A percentile compares a stretch with the other conserved stretches of the same genome.
These are phyloP conservation scores for Lentithecium fluviatile DNA, from an alignment of 495 filamentous ascomycete genomes.

Conservation along the genomic window DNA sequence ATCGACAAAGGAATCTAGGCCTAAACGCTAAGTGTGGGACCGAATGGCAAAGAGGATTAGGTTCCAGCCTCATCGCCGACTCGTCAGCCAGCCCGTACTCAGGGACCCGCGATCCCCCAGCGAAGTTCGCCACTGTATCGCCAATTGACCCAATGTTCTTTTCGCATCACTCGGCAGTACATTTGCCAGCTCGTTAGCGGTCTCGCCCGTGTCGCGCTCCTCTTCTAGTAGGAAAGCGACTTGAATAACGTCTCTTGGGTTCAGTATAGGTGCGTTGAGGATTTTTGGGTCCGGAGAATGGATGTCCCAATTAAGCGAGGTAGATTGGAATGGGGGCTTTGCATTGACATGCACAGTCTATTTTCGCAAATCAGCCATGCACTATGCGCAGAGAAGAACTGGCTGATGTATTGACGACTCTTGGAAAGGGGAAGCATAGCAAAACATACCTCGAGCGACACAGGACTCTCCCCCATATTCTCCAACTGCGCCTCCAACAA, in stretches of 20 bases:
- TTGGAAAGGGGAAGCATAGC: too few relatives aligned
- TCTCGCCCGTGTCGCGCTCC: slow-evolving; percentile 49
- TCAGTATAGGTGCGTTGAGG: slow-evolving; percentile 61
- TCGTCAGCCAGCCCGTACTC: slow-evolving; percentile 80
- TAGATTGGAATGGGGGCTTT: slow-evolving; percentile 56
- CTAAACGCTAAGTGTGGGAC: too few relatives aligned
- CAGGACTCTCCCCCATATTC: slow-evolving; percentile 74
- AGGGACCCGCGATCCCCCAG: slow-evolving; percentile 90
- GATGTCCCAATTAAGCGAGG: slow-evolving; percentile 60
- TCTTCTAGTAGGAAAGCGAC: slow-evolving; percentile 86
- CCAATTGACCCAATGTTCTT: slow-evolving; percentile 75
- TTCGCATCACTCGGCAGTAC: slow-evolving; percentile 51
- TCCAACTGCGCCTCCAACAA: slow-evolving; percentile 87
- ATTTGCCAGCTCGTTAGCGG: slow-evolving; percentile 43
- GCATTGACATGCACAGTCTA: slow-evolving; percentile 55
- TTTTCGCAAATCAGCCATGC: too few relatives aligned
- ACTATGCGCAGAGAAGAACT: too few relatives aligned
- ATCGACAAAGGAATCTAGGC: too few relatives aligned
- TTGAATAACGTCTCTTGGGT: slow-evolving; percentile 84
- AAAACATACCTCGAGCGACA: slow-evolving; percentile 62
- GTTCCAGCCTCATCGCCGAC: slow-evolving; percentile 49
- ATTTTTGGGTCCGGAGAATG: slow-evolving; percentile 37
- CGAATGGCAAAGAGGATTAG: too few relatives aligned
- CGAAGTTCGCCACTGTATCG: slow-evolving; percentile 80
- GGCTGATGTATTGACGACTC: too few relatives aligned